phyloP scores from a whole-genome alignment of 768 basidiomycete species.

The Termitomyces sp. region DNA sequence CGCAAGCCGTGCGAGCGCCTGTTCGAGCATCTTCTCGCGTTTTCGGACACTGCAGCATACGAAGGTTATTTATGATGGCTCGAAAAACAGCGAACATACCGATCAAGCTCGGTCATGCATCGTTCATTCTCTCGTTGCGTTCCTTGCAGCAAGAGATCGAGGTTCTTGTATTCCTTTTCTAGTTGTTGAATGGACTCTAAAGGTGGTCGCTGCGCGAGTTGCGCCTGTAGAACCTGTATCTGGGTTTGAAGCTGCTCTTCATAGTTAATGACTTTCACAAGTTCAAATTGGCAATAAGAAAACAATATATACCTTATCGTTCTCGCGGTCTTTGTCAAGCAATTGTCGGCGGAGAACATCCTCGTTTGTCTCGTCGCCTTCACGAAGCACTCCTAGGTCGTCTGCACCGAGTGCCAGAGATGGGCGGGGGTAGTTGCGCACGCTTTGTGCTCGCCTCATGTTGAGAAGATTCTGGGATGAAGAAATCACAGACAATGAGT shows the following conservation, averaged over 20 bases:
- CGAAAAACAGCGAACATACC: conserved; percentile 35
- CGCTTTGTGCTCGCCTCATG: conserved; percentile 66
- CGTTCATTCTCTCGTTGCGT: conserved; percentile 85
- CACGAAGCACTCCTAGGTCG: conserved; percentile 58
- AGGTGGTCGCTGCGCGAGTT: conserved; percentile 66
- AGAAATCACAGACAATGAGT: neutral
- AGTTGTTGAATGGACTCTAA: conserved; percentile 61
- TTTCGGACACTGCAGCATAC: conserved; percentile 43
- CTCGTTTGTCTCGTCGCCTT: conserved; percentile 56
- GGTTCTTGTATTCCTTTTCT: conserved; percentile 68
- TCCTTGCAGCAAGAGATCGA: conserved; percentile 73
- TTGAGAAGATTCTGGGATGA: neutral
- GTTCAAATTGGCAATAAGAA: neutral
- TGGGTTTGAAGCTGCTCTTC: conserved; percentile 53
- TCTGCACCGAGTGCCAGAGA: conserved; percentile 48
- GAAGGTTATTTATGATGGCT: neutral
- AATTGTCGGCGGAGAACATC: conserved; percentile 61
- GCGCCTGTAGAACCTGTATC: conserved; percentile 58
- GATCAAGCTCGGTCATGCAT: conserved; percentile 77
- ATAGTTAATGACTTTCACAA: neutral
- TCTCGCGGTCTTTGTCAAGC: conserved; percentile 65
- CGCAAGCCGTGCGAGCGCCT: conserved; percentile 62
- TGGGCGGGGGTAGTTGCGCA: conserved; percentile 50
- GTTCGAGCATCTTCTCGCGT: conserved; percentile 76
- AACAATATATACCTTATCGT: conserved; percentile 49